Evolutionary conservation across 1,139 yeast species (phyloP).

Genomic region (Blastobotrys indianensis): DNA sequence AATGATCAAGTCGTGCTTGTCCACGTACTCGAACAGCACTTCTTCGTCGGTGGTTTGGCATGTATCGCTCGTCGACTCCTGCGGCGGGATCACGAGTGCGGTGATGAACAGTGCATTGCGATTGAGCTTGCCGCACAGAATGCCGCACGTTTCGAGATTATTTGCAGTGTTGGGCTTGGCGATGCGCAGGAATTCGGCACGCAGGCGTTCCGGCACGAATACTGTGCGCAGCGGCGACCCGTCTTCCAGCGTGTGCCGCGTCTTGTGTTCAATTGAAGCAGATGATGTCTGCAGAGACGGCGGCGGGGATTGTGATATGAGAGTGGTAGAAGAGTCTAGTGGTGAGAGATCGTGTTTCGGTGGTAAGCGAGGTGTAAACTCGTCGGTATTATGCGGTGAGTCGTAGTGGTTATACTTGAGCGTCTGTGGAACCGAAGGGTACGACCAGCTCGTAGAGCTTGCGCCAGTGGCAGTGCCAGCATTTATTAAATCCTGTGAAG

Average conservation of each 20-base stretch:
- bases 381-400: too few species aligned
- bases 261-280: constrained; percentile 34
- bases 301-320: neutral
- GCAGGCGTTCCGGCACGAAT: constrained; percentile 43
- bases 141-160: constrained; percentile 59
- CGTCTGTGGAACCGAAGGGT: too few species aligned
- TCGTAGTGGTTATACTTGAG: too few species aligned
- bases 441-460: neutral
- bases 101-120: constrained; percentile 56
- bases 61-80: constrained; percentile 52
- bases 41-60: constrained; percentile 55
- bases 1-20: constrained; percentile 47
- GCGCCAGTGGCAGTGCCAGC: neutral
- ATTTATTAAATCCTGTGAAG: neutral
- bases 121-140: constrained; percentile 50
- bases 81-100: constrained; percentile 52
- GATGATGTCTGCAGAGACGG: too few species aligned
- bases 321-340: too few species aligned
- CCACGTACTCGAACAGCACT: constrained; percentile 46
- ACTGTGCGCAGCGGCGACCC: constrained; percentile 48
- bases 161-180: constrained; percentile 44
- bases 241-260: constrained; percentile 43
- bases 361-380: neutral
- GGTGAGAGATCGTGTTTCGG: neutral
- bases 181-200: constrained; percentile 38